Percentiles rank a stretch among this genome's conserved stretches.
These are phyloP conservation scores for Penicillium sp. DNA, from an alignment of 2,329 filamentous ascomycete genomes.

Conservation along the genomic window DNA sequence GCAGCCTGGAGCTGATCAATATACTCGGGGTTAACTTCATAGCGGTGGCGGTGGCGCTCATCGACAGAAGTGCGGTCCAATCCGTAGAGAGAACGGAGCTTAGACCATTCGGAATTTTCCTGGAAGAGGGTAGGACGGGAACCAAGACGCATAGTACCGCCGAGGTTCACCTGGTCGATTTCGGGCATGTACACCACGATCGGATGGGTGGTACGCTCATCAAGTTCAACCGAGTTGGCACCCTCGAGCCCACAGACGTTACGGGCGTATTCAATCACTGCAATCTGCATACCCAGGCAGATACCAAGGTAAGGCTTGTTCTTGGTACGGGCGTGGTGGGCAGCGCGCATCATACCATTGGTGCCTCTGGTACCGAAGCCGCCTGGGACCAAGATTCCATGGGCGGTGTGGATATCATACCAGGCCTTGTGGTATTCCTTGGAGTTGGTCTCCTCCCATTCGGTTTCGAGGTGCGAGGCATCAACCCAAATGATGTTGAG, in stretches of 20 bases:
- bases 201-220: conserved; percentile 58
- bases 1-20: conserved; percentile 65
- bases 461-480: conserved; percentile 73
- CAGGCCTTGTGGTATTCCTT: conserved; percentile 81
- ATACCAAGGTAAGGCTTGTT: conserved; percentile 82
- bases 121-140: conserved; percentile 73
- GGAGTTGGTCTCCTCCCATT: conserved; percentile 65
- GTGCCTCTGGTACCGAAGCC: conserved; percentile 81
- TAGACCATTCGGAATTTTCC: conserved; percentile 70
- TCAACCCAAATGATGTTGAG: conserved; percentile 71
- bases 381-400: conserved; percentile 56
- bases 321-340: conserved; percentile 78
- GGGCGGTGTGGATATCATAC: conserved; percentile 70
- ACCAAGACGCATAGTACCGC: conserved; percentile 84
- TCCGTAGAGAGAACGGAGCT: conserved; percentile 71
- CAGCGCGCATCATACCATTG: conserved; percentile 83
- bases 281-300: conserved; percentile 88
- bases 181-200: conserved; percentile 93
- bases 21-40: conserved; percentile 81
- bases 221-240: conserved; percentile 57
- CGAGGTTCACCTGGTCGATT: conserved; percentile 67
- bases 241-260: conserved; percentile 64
- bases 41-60: conserved; percentile 82
- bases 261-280: conserved; percentile 83
- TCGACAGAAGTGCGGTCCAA: conserved; percentile 47